These are phyloP conservation scores for Areca catechu DNA, from an alignment of 176 grass and related monocot genomes.

Conservation along the genomic window DNA sequence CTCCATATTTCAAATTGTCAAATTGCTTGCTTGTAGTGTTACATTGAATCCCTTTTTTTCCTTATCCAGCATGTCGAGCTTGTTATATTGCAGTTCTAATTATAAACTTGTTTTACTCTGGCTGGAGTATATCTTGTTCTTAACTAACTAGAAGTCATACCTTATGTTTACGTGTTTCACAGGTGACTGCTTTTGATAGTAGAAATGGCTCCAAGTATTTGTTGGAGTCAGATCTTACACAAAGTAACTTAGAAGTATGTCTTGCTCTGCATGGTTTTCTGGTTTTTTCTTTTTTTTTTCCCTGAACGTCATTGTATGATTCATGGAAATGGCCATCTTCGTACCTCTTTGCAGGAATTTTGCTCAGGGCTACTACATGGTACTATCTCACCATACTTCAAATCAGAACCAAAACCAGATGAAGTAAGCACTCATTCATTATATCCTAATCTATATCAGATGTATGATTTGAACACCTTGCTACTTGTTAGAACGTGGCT, in stretches of 20 bases:
- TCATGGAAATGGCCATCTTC: neutral
- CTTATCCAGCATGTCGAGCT: no score
- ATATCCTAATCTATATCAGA: neutral
- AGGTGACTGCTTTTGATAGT: slow-evolving; percentile 77
- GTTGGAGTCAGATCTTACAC: slow-evolving; percentile 57
- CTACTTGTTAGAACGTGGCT: neutral
- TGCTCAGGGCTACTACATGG: slow-evolving; percentile 44
- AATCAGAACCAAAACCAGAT: slow-evolving; percentile 48
- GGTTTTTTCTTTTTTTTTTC: neutral
- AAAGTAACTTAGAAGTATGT: slow-evolving; percentile 39
- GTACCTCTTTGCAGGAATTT: slow-evolving; percentile 40
- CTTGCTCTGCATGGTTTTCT: neutral
- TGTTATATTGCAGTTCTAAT: no score
- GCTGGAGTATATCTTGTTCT: no score
- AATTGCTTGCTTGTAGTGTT: no score
- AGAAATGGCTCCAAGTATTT: slow-evolving; percentile 54
- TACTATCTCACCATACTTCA: slow-evolving; percentile 39
- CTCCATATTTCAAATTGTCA: no score
- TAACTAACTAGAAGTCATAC: no score
- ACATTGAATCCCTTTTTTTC: no score
- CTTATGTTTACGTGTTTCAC: slow-evolving; percentile 1
- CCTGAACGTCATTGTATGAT: no score
- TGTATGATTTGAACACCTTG: neutral
- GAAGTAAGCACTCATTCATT: slow-evolving; percentile 36
- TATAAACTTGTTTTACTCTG: no score